Evolutionary conservation across 768 basidiomycete species (phyloP), one percentile per base, ranked within the genome.

Genomic region (Suillus weaverae): DNA sequence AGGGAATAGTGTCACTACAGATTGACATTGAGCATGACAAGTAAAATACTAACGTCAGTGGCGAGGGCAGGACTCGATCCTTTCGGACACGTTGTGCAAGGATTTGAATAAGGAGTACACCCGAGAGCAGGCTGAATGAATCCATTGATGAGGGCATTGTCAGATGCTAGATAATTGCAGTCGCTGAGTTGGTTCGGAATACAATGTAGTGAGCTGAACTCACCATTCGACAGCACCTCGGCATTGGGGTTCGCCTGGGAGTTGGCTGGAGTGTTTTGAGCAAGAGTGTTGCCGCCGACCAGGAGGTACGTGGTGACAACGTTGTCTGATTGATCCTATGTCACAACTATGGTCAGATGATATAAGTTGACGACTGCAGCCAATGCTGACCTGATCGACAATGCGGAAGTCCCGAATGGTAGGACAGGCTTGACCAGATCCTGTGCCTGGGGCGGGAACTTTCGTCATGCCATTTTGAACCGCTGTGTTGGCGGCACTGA

Each of bases 241-340:
- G 72, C 71, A 30, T 62, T 4, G 4, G 72, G 71, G 22, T 74
- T 73, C 9, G 71, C 73, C 39, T 74, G 60, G 43, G 62, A 64
- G 48, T 73, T 73, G 10, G 6, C 60, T 2, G 72, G 72, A 32
- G 73, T 74, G 8, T 73, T 73, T 55, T 73, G 72, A 4, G 71
- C 67, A 22, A 73, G 70, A 3, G 73, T 74, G 26, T 74, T 65
- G 2, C 30, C 35, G 1, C 61, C 63, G 26, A 74, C 63, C 8
- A 73, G 57, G 36, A 74, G 73, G 64, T 73, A 73, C 33, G 72
- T 73, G 13, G 72, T 74, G 22, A 74, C 33, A 3, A 74, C 66
- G 16, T 73, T 73, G 38, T 73, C 72, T 18, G 72, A 73, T 70
- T 71, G 72, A 66, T 73, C 72, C 73, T 73, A 30, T 57, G 32